Conservation (phyloP, 805 yeast species). For the Saccharomycopsis synnaedendra region DNA sequence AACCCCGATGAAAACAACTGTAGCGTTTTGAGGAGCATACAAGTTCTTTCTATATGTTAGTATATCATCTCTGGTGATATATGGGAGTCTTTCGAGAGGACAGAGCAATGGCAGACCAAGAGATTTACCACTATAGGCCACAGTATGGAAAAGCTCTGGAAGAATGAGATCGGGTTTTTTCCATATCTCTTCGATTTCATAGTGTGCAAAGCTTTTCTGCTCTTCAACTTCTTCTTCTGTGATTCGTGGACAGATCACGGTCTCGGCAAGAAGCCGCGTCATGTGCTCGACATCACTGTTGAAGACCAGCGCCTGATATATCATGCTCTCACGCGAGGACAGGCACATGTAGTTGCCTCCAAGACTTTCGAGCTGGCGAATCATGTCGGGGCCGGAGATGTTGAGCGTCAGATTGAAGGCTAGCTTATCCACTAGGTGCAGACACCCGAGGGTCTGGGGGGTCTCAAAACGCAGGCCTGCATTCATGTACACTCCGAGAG, state of each 20-base stretch:
- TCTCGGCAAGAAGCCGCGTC: conserved; percentile 66
- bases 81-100: conserved; percentile 55
- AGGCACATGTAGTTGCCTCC: conserved; percentile 96
- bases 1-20: conserved; percentile 83
- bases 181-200: conserved; percentile 76
- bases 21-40: conserved; percentile 71
- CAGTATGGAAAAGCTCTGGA: conserved; percentile 83
- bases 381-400: conserved; percentile 54
- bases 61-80: conserved; percentile 31
- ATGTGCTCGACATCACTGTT: conserved; percentile 72
- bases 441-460: conserved; percentile 49
- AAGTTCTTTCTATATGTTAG: conserved; percentile 45
- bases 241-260: conserved; percentile 61
- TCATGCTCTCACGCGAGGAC: conserved; percentile 80
- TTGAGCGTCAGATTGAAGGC: conserved; percentile 67
- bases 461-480: conserved; percentile 86
- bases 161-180: conserved; percentile 72
- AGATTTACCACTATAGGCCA: conserved; percentile 63
- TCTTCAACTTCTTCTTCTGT: conserved; percentile 62
- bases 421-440: conserved; percentile 77
- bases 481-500: conserved; percentile 78
- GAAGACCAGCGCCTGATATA: conserved; percentile 92
- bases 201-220: conserved; percentile 61
- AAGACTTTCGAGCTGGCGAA: conserved; percentile 58
- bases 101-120: conserved; percentile 82